phyloP scores from a whole-genome alignment of 345 rosid species.

The Excoecaria agallocha region DNA sequence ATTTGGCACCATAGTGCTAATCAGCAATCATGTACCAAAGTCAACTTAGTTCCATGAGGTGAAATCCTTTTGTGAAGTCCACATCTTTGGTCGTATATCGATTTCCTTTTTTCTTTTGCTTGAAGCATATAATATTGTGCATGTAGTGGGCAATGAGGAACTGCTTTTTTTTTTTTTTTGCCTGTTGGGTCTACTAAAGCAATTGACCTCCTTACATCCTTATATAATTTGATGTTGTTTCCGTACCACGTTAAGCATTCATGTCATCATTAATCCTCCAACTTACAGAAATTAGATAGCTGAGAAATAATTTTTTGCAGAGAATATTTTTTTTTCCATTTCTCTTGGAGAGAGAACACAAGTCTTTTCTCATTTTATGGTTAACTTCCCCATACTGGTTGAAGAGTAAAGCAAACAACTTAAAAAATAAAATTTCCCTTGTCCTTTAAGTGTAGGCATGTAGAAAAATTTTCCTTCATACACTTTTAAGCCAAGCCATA shows the following conservation, averaged over 20 bases:
- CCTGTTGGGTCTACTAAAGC: constrained; percentile 38
- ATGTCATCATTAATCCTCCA: constrained; percentile 12
- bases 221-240: constrained; percentile 16
- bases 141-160: constrained; percentile 26
- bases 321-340: constrained; percentile 15
- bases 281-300: constrained; percentile 1
- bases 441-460: constrained; percentile 75
- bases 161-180: constrained; percentile 23
- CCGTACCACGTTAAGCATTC: constrained; percentile 7
- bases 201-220: constrained; percentile 26
- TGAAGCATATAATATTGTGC: constrained; percentile 38
- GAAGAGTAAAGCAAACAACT: constrained; percentile 88
- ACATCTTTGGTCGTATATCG: constrained; percentile 22
- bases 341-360: constrained; percentile 17
- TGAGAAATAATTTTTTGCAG: constrained; percentile 9
- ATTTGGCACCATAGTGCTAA: constrained; percentile 7
- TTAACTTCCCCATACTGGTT: constrained; percentile 40
- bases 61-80: constrained; percentile 28
- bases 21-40: constrained; percentile 4
- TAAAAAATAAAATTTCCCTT: constrained; percentile 51
- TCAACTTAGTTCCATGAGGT: constrained; percentile 34
- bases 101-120: constrained; percentile 42
- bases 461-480: constrained; percentile 58
- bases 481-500: constrained; percentile 95
- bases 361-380: constrained; percentile 32